Base-by-base conservation (phyloP, 495 filamentous ascomycete genomes). In the Talaromyces nanjingensis region DNA sequence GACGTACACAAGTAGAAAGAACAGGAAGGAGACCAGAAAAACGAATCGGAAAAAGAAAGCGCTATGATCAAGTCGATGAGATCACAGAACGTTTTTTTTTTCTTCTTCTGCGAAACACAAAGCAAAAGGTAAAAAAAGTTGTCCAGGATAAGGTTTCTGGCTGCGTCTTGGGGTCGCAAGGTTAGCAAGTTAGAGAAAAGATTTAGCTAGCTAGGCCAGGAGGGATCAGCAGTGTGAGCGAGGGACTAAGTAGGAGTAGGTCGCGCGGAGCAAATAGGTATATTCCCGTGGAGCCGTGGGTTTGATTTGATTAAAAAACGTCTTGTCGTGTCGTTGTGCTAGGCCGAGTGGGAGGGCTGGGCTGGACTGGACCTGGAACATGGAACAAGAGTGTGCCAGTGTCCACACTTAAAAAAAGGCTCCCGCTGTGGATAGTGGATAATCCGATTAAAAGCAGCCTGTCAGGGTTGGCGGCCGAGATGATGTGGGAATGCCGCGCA, bases 21-120 rank as follows among this genome's bases (percentile, higher is more conserved):
- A 63, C n/a, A 68, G 11, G 22, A 56, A 56, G 22, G n/a, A 29
- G 25, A 29, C 7, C 7, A 27, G 11, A 56, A 9, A 64, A 64
- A 63, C 65, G 67, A 63, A 65, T 45, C 56, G 67, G 39, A 66
- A 65, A 65, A 29, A 29, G 29, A 18, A 56, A 29, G 60, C 24
- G 63, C 33, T 24, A 34, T 33, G 22, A 63, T 68, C 69, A 64
- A 64, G 72, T 65, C 25, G 55, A 59, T 54, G 65, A 69, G 65
- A 60, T 67, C 67, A 60, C 63, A 59, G 57, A 25, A 27, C 22
- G 53, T 56, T 25, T 29, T 29, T 29, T 56, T 22, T 53, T 24
- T 24, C 7, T 24, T 22, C 22, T 56, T 29, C 53, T 27, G 53
- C 22, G 53, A 56, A 14, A 29, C 63, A 27, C 22, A 60, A 53